Evolutionary conservation across 225 moss, liverwort and hornwort species (phyloP).

Genomic region (Marchantia paleacea): DNA sequence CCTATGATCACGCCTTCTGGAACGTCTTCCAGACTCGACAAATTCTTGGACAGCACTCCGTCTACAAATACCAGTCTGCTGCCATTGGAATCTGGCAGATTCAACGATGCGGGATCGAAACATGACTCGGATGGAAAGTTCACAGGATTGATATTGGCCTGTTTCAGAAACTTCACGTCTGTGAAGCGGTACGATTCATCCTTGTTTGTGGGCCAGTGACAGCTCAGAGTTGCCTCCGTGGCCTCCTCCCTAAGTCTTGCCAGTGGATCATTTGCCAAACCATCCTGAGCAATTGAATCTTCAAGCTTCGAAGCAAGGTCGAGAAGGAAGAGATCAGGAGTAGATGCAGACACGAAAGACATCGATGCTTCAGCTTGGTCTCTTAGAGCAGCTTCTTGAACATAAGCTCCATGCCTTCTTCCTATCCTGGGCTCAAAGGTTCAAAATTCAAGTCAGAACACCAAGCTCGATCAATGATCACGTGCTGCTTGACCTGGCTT

Average conservation of each 20-base stretch:
- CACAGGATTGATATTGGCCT: constrained; percentile 53
- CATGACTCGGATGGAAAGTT: constrained; percentile 20
- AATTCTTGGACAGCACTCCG: constrained; percentile 57
- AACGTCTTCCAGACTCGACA: constrained; percentile 67
- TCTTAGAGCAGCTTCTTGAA: constrained; percentile 49
- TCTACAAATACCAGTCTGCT: constrained; percentile 66
- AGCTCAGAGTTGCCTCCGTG: constrained; percentile 68
- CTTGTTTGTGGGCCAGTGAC: constrained; percentile 72
- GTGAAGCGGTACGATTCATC: constrained; percentile 84
- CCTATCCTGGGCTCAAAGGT: constrained; percentile 20
- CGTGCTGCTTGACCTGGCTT: neutral
- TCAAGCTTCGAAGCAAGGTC: constrained; percentile 93
- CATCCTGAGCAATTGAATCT: constrained; percentile 46
- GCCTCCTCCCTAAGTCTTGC: constrained; percentile 64
- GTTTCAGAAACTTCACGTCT: constrained; percentile 77
- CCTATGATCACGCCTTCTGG: constrained; percentile 57
- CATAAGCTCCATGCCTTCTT: constrained; percentile 8
- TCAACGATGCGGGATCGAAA: constrained; percentile 31
- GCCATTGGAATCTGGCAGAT: constrained; percentile 41
- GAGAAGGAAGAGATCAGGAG: constrained; percentile 84
- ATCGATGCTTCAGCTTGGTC: constrained; percentile 75
- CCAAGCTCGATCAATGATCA: neutral
- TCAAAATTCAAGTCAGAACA: constrained; percentile 11
- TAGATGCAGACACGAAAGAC: constrained; percentile 36
- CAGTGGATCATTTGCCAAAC: constrained; percentile 48